These are phyloP conservation scores for Hypoxylon fragiforme DNA, from an alignment of 495 filamentous ascomycete species.

Conservation along the genomic window DNA sequence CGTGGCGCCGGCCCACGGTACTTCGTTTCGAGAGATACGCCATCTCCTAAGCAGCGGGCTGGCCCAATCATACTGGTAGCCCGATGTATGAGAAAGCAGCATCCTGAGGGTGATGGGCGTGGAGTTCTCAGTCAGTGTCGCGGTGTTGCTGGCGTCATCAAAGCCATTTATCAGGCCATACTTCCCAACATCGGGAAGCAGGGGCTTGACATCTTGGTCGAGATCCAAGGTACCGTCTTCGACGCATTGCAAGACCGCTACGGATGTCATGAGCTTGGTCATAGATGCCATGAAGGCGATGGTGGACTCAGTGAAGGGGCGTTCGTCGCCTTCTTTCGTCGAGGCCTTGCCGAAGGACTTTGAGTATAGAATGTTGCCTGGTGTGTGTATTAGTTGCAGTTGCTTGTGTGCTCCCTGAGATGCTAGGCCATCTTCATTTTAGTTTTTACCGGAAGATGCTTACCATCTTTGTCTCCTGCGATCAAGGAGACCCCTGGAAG, in stretches of 20 bases:
- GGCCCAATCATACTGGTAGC: conserved; percentile 49
- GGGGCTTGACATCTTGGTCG: conserved; percentile 42
- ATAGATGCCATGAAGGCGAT: conserved; percentile 55
- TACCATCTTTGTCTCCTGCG: conserved; percentile 29
- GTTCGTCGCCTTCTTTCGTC: conserved; percentile 12
- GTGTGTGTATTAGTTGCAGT: not conserved
- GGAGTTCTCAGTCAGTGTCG: conserved; percentile 30
- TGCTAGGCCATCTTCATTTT: no score
- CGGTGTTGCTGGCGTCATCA: conserved; percentile 33
- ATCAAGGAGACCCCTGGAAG: conserved; percentile 25
- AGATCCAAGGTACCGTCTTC: conserved; percentile 50
- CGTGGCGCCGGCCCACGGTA: conserved; percentile 5
- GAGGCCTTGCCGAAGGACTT: conserved; percentile 23
- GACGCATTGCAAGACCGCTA: conserved; percentile 54
- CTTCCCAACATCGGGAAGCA: conserved; percentile 46
- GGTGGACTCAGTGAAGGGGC: conserved; percentile 48
- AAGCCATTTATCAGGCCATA: conserved; percentile 48
- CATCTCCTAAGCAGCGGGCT: conserved; percentile 41
- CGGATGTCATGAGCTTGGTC: conserved; percentile 59
- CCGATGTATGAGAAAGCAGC: conserved; percentile 56
- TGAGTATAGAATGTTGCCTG: conserved; percentile 27
- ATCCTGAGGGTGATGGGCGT: conserved; percentile 47
- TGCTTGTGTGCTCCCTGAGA: no score
- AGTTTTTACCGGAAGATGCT: no score
- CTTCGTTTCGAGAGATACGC: conserved; percentile 34